These are phyloP conservation scores for Tremella fuciformis DNA, from an alignment of 768 basidiomycete genomes.

Conservation along the genomic window DNA sequence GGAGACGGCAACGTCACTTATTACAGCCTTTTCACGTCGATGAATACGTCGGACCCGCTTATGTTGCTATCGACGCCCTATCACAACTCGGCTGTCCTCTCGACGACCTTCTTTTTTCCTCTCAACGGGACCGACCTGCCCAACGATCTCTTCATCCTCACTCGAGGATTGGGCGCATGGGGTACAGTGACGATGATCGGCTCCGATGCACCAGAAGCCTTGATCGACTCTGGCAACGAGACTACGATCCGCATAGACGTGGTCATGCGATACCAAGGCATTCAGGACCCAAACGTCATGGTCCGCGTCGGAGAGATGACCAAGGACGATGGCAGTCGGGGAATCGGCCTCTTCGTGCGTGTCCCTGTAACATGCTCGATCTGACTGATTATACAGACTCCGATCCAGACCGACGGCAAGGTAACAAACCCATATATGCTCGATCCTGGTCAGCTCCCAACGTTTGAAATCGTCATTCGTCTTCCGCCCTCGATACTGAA, in stretches of 20 bases:
- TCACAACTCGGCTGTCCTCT: slow-evolving; percentile 27
- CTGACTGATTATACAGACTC: slow-evolving; percentile 20
- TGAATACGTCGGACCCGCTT: slow-evolving; percentile 32
- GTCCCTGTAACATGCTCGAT: neutral
- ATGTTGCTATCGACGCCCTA: slow-evolving; percentile 37
- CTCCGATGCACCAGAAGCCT: slow-evolving; percentile 21
- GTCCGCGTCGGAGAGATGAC: slow-evolving; percentile 44
- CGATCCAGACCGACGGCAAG: slow-evolving; percentile 41
- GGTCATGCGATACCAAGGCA: slow-evolving; percentile 31
- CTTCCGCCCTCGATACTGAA: slow-evolving; percentile 30
- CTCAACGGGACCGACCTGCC: slow-evolving; percentile 14
- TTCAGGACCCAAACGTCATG: slow-evolving; percentile 24
- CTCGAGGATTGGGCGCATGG: slow-evolving; percentile 36
- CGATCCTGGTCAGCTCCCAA: slow-evolving; percentile 32
- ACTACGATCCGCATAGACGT: slow-evolving; percentile 44
- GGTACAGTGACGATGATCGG: slow-evolving; percentile 46
- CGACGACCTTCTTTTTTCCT: slow-evolving; percentile 40
- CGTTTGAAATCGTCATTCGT: slow-evolving; percentile 33
- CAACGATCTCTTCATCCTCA: slow-evolving; percentile 28
- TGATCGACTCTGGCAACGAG: slow-evolving; percentile 30
- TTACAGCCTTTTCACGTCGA: slow-evolving; percentile 37
- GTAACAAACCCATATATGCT: slow-evolving; percentile 33
- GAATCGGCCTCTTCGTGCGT: slow-evolving; percentile 49
- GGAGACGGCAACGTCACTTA: slow-evolving; percentile 33
- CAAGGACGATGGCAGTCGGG: slow-evolving; percentile 24